Evolutionary conservation across 1,139 yeast species (phyloP).

Genomic region (Candida gigantensis): DNA sequence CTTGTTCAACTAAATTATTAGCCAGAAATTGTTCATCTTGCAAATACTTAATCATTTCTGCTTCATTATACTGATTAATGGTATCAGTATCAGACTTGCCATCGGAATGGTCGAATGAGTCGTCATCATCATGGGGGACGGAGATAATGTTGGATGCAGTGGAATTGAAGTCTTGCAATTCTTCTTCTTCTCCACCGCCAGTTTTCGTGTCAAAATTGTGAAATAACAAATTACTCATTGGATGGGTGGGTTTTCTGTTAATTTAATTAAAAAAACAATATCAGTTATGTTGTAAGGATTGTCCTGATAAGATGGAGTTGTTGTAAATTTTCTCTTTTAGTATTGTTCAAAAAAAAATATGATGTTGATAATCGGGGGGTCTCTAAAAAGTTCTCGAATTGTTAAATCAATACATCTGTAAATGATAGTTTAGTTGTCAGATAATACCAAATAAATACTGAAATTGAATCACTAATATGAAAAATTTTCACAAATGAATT

Average conservation of each 20-base stretch:
- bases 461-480: no score
- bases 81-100: slow-evolving; percentile 10
- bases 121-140: slow-evolving; percentile 1
- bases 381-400: no score
- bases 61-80: slow-evolving; percentile 6
- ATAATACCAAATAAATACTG: no score
- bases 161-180: slow-evolving; percentile 11
- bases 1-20: slow-evolving; percentile 1
- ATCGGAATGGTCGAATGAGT: slow-evolving; percentile 4
- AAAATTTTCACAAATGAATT: no score
- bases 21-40: slow-evolving; percentile 2
- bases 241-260: background rate
- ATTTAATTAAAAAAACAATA: background rate
- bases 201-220: slow-evolving; percentile 18
- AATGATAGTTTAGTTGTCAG: background rate
- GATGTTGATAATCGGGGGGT: no score
- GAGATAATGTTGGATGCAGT: slow-evolving; percentile 7
- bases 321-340: no score
- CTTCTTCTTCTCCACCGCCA: no score
- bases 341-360: no score
- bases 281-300: no score
- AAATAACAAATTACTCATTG: slow-evolving; percentile 28
- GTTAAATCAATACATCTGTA: slow-evolving; percentile 5
- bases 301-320: no score
- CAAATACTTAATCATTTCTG: slow-evolving; percentile 2